A percentile compares a stretch with the other conserved stretches of the same genome.
Conservation (phyloP, 805 yeast species). For the Sugiyamaella qingdaonensis region DNA sequence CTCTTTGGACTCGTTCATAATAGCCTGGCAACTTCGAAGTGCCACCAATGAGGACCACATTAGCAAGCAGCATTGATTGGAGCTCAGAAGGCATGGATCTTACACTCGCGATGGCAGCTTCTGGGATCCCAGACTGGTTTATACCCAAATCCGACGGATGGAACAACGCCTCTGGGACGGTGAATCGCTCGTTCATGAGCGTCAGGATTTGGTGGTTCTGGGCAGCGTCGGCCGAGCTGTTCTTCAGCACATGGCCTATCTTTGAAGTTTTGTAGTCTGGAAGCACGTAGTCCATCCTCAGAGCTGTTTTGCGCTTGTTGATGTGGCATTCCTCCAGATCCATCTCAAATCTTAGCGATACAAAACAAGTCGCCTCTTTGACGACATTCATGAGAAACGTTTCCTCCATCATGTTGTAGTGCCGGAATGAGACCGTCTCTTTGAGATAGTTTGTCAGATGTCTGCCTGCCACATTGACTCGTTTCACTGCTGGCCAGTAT, state of each 20-base stretch:
- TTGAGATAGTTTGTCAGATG: slow-evolving; percentile 75
- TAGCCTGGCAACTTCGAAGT: slow-evolving; percentile 68
- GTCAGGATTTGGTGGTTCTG: slow-evolving; percentile 52
- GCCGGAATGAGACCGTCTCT: slow-evolving; percentile 83
- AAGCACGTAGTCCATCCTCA: slow-evolving; percentile 65
- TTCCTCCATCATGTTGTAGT: slow-evolving; percentile 92
- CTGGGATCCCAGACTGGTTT: slow-evolving; percentile 73
- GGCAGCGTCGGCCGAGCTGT: slow-evolving; percentile 37
- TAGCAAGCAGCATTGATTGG: slow-evolving; percentile 68
- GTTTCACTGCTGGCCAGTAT: slow-evolving; percentile 69
- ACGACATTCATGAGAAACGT: slow-evolving; percentile 77
- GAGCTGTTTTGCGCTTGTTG: slow-evolving; percentile 28
- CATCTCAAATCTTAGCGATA: slow-evolving; percentile 54
- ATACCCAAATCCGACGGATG: slow-evolving; percentile 80
- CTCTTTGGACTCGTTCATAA: slow-evolving; percentile 47
- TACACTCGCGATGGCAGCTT: slow-evolving; percentile 63
- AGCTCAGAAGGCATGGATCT: slow-evolving; percentile 66
- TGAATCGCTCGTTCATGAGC: slow-evolving; percentile 79
- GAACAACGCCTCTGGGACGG: slow-evolving; percentile 80
- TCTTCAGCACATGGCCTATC: slow-evolving; percentile 54
- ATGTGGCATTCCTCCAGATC: slow-evolving; percentile 38
- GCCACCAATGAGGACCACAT: slow-evolving; percentile 81
- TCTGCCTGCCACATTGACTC: slow-evolving; percentile 84
- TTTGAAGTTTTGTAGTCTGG: slow-evolving; percentile 84
- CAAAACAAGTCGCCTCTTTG: slow-evolving; percentile 71